A percentile compares a stretch with the other conserved stretches of the same genome.
Evolutionary conservation across 2,329 filamentous ascomycete species (phyloP).

Genomic region (Nigrospora sphaerica): DNA sequence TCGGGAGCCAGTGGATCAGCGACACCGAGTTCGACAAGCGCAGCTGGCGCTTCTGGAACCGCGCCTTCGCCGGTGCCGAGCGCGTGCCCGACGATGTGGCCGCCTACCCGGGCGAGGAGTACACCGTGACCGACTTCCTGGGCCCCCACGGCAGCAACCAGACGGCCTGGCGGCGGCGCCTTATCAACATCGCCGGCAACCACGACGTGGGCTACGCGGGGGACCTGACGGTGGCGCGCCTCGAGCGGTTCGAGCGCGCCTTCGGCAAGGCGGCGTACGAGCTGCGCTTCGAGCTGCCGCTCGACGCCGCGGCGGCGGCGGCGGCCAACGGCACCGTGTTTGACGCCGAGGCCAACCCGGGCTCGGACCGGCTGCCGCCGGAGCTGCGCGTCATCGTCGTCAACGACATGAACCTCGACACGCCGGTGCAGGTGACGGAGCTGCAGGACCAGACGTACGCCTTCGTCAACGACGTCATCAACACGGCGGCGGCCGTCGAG

Average conservation of each 20-base stretch:
- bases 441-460: slow-evolving; percentile 71
- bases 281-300: slow-evolving; percentile 60
- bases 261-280: slow-evolving; percentile 93
- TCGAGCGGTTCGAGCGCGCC: slow-evolving; percentile 72
- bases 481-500: slow-evolving; percentile 52
- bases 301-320: slow-evolving; percentile 27
- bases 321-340: slow-evolving; percentile 31
- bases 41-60: slow-evolving; percentile 69
- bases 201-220: slow-evolving; percentile 96
- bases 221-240: slow-evolving; percentile 69
- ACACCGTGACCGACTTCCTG: slow-evolving; percentile 43
- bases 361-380: slow-evolving; percentile 45
- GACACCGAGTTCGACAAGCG: slow-evolving; percentile 76
- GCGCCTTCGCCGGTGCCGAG: slow-evolving; percentile 64
- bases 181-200: slow-evolving; percentile 90
- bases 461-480: slow-evolving; percentile 67
- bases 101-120: slow-evolving; percentile 37
- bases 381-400: slow-evolving; percentile 77
- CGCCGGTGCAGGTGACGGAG: slow-evolving; percentile 58
- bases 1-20: slow-evolving; percentile 92
- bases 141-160: slow-evolving; percentile 37
- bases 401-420: slow-evolving; percentile 92
- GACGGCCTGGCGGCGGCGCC: slow-evolving; percentile 60
- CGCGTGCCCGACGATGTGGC: slow-evolving; percentile 54
- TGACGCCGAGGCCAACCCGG: slow-evolving; percentile 33